Conservation (phyloP, 2,329 filamentous ascomycete genomes). For the Colletotrichum melonis region DNA sequence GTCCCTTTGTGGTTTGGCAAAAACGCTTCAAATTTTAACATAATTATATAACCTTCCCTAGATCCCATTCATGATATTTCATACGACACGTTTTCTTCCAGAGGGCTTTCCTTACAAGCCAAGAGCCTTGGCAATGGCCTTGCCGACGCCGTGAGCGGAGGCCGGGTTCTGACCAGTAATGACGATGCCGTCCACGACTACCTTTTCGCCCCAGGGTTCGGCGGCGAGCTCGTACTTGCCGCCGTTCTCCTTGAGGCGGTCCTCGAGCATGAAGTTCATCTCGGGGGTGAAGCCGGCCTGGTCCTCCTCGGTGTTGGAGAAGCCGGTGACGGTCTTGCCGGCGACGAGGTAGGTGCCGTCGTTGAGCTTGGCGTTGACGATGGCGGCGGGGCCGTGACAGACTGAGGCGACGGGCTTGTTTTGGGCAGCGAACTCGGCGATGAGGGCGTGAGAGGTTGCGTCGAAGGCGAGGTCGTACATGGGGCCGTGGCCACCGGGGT, state of each 20-base stretch:
- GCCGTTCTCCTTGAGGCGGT: constrained; percentile 61
- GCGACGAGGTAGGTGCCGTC: constrained; percentile 65
- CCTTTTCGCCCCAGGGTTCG: constrained; percentile 57
- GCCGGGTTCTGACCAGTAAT: constrained; percentile 70
- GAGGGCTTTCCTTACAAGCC: constrained; percentile 28
- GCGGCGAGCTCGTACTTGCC: constrained; percentile 67
- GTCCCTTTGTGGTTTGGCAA: not conserved
- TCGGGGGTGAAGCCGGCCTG: constrained; percentile 59
- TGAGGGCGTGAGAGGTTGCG: constrained; percentile 66
- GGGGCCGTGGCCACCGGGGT: constrained; percentile 69
- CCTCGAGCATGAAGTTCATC: constrained; percentile 71
- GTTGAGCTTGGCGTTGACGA: constrained; percentile 65
- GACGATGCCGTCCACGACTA: constrained; percentile 62
- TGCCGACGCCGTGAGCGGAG: constrained; percentile 61
- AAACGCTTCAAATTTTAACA: not conserved
- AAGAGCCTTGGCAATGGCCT: constrained; percentile 62
- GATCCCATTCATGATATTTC: constrained; percentile 8
- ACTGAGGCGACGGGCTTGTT: constrained; percentile 75
- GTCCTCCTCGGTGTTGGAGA: constrained; percentile 68
- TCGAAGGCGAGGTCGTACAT: constrained; percentile 76
- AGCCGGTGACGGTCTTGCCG: constrained; percentile 70
- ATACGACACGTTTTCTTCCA: not conserved
- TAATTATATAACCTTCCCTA: constrained; percentile 11
- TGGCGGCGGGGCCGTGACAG: constrained; percentile 75
- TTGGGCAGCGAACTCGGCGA: constrained; percentile 69